phyloP scores from a whole-genome alignment of 208 protist species.

The Trichomonas gallinae region DNA sequence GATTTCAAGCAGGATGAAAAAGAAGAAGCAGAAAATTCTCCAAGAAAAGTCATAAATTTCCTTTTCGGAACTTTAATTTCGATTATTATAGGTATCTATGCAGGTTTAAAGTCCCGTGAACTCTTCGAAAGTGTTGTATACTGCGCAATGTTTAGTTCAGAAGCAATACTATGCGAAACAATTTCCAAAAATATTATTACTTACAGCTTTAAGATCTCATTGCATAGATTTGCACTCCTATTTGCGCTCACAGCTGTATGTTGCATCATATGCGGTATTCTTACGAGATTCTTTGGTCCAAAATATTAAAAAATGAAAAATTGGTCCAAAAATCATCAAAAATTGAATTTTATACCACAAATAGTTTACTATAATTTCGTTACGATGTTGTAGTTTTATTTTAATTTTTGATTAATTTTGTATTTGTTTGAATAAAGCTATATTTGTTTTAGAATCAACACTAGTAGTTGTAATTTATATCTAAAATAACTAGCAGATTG shows the following conservation, averaged over 20 bases:
- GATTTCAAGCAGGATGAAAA: background rate
- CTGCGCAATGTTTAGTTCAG: background rate
- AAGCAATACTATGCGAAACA: background rate
- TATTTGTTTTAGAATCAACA: too few species aligned
- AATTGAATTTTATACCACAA: too few species aligned
- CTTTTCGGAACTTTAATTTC: background rate
- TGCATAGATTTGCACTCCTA: background rate
- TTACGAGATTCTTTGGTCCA: background rate
- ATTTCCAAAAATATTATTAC: background rate
- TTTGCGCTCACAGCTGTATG: background rate
- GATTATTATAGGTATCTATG: background rate
- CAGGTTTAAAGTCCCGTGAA: background rate
- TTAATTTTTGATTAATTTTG: too few species aligned
- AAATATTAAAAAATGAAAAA: background rate
- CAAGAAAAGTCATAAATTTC: background rate
- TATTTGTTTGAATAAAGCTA: too few species aligned
- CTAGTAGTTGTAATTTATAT: too few species aligned
- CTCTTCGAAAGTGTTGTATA: background rate
- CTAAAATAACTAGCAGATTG: too few species aligned
- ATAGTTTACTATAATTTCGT: too few species aligned
- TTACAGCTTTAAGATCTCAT: background rate
- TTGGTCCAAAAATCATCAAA: too few species aligned
- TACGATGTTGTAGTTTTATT: too few species aligned
- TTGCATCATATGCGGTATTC: background rate
- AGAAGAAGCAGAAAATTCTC: background rate